Evolutionary conservation across 164 flowering plant genomes (phyloP).

Genomic region (Berberis vulgaris): DNA sequence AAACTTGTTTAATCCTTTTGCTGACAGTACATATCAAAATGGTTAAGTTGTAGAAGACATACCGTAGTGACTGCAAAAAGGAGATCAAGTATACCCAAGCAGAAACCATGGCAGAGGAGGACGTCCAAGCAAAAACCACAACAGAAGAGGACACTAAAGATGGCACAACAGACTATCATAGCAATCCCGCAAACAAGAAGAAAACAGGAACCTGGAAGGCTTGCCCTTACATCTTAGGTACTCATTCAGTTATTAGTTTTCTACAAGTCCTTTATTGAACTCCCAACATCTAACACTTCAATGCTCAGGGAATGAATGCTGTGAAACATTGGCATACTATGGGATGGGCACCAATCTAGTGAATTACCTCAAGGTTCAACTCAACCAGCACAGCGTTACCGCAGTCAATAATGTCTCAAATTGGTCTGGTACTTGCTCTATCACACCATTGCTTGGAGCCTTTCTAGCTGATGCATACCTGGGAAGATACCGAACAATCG

Average conservation of each 20-base stretch:
- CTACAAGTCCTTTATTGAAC: no score
- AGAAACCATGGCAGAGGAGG: not conserved
- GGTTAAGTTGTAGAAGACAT: no score
- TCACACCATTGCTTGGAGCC: no score
- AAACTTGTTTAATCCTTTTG: no score
- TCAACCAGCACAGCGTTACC: slow-evolving; percentile 3
- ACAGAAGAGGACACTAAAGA: slow-evolving; percentile 62
- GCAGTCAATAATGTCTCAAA: no score
- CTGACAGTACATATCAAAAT: no score
- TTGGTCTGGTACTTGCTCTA: no score
- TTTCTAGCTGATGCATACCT: no score
- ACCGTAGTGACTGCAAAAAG: no score
- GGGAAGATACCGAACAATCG: no score
- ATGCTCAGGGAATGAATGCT: slow-evolving; percentile 31
- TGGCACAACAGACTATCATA: slow-evolving; percentile 52
- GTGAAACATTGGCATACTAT: slow-evolving; percentile 38
- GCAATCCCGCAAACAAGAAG: slow-evolving; percentile 42
- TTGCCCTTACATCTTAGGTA: slow-evolving; percentile 69
- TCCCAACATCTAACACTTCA: no score
- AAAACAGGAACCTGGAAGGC: slow-evolving; percentile 76
- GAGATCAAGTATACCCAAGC: no score
- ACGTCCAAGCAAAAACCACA: slow-evolving; percentile 17
- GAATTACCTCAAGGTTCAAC: slow-evolving; percentile 19
- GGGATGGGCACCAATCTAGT: slow-evolving; percentile 42
- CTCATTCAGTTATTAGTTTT: not conserved